phyloP scores from a whole-genome alignment of 1,284 basidiomycete genomes.

The Irpex rosettiformis region DNA sequence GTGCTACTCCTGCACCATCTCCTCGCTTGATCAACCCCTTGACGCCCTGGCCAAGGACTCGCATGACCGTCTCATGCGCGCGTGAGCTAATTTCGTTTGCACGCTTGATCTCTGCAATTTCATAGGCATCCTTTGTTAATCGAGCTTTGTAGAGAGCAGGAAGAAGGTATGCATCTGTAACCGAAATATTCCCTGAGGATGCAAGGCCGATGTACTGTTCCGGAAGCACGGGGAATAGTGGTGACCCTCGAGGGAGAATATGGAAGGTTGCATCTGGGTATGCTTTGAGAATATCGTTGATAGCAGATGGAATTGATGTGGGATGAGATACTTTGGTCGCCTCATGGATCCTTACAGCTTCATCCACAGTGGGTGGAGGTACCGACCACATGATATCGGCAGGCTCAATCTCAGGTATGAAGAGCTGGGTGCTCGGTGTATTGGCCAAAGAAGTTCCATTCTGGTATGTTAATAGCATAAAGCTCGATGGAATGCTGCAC shows the following conservation, averaged over 20 bases:
- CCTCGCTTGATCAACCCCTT: conserved; percentile 44
- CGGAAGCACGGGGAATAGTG: conserved; percentile 52
- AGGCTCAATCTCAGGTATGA: conserved; percentile 70
- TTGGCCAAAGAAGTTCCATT: conserved; percentile 43
- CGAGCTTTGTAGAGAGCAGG: conserved; percentile 74
- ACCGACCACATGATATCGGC: conserved; percentile 84
- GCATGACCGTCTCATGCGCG: conserved; percentile 89
- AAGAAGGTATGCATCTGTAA: conserved; percentile 62
- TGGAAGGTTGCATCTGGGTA: conserved; percentile 60
- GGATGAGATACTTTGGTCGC: conserved; percentile 55
- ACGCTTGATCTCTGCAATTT: conserved; percentile 70
- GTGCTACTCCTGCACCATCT: conserved; percentile 42
- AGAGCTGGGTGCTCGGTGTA: conserved; percentile 56
- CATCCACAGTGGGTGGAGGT: conserved; percentile 70
- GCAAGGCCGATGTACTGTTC: conserved; percentile 39
- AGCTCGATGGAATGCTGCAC: conserved; percentile 68
- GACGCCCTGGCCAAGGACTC: conserved; percentile 78
- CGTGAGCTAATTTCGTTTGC: conserved; percentile 84
- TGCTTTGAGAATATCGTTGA: conserved; percentile 52
- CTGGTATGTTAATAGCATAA: conserved; percentile 61
- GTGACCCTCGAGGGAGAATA: conserved; percentile 54
- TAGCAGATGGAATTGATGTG: conserved; percentile 44
- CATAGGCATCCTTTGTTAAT: conserved; percentile 70
- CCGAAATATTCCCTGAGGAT: conserved; percentile 26
- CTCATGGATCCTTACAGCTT: conserved; percentile 53